Percentiles rank a stretch among this genome's conserved stretches.
Conservation (phyloP, 345 rosid genomes). For the Capsella bursapastoris region DNA sequence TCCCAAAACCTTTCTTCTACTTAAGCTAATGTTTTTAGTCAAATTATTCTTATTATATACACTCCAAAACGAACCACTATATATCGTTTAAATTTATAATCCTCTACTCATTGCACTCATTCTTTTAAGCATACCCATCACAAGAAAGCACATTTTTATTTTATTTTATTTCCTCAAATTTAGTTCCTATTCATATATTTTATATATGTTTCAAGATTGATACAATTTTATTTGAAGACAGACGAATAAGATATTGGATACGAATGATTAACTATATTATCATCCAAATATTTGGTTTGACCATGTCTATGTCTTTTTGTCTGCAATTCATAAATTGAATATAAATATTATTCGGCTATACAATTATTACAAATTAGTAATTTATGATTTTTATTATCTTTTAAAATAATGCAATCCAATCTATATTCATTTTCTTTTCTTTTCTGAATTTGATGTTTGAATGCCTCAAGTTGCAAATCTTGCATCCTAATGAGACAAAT, state of each 20-base stretch:
- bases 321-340: background rate
- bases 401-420: too few relatives aligned
- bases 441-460: too few relatives aligned
- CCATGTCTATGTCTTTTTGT: background rate
- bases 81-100: background rate
- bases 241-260: background rate
- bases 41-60: constrained; percentile 38
- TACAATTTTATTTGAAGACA: background rate
- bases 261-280: background rate
- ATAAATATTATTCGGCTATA: too few relatives aligned
- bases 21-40: constrained; percentile 12
- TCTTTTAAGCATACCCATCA: background rate
- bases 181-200: background rate
- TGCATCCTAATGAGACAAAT: background rate
- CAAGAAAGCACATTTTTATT: background rate
- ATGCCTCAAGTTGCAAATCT: background rate
- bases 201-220: background rate
- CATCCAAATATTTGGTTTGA: constrained; percentile 20
- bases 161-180: background rate
- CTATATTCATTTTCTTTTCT: too few relatives aligned
- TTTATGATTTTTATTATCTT: too few relatives aligned
- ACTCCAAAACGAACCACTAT: constrained; percentile 17
- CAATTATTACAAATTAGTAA: too few relatives aligned
- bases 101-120: constrained; percentile 11
- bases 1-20: constrained; percentile 29